phyloP scores from a whole-genome alignment of 768 basidiomycete species.

The Filobasidium wieringae region DNA sequence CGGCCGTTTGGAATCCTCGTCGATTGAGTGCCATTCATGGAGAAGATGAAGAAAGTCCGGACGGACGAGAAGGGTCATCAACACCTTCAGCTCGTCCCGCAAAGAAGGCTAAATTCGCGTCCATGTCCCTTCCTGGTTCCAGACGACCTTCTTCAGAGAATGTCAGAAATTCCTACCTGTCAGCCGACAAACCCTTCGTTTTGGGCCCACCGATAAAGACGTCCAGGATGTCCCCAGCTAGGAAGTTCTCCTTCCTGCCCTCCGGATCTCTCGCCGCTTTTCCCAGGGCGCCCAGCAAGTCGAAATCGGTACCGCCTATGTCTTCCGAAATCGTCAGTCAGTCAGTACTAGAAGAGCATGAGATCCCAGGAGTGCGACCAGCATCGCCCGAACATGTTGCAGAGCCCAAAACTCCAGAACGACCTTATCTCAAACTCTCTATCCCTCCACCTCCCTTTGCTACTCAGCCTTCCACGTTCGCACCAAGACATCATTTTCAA shows the following conservation, averaged over 20 bases:
- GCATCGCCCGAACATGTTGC: not conserved
- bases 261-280: not conserved
- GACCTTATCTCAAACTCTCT: conserved; percentile 1
- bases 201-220: conserved; percentile 3
- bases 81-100: not conserved
- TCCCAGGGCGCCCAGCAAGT: not conserved
- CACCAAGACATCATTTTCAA: not conserved
- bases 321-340: not conserved
- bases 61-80: not conserved
- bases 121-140: conserved; percentile 3
- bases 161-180: not conserved
- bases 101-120: conserved; percentile 1
- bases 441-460: conserved; percentile 5
- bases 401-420: not conserved
- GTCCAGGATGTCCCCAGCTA: not conserved
- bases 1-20: not conserved
- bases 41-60: not conserved
- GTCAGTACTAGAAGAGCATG: not conserved
- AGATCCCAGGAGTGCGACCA: not conserved
- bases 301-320: not conserved
- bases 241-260: not conserved
- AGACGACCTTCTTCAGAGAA: conserved; percentile 5
- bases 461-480: not conserved
- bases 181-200: not conserved
- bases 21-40: not conserved